Evolutionary conservation across 441 rosid genomes (phyloP), one percentile per base, ranked within the genome.

Genomic region (Melastoma candidum): DNA sequence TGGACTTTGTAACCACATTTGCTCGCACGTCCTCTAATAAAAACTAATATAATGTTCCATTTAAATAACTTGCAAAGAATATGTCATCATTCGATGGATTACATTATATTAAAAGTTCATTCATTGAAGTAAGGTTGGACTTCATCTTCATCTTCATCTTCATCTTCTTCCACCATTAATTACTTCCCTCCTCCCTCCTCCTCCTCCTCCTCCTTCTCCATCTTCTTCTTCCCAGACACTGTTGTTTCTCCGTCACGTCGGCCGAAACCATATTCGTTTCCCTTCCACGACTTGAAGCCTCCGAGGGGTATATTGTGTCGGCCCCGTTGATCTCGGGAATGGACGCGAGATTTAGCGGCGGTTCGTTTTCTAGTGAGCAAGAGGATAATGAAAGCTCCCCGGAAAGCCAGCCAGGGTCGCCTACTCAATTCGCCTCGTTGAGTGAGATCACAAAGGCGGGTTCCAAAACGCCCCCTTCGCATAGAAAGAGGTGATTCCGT

Each of bases 21-120:
- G 75, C 82, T 76, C 68, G 90, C 94, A 82, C 94, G 84, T 76
- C 87, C 80, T 74, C 1, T 44, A 27, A 68, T 80, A 74, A 81
- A 78, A 61, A 17, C 22, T 22, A 70, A 76, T 17, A 10, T 3
- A 29, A 17, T 17, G 22, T 44, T 44, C 41, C 46, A 29, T 26
- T 11, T 68, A 51, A 65, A 9, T 69, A 68, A 66, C 68, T 57
- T 73, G 80, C 75, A 64, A 48, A 17, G 22, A 63, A 32, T 11
- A 7, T 17, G 22, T 17, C 1, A 17, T 17, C 22, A 17, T 17
- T 17, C 22, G 22, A 17, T 17, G 22, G 22, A 17, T 17, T 17
- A 17, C 22, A 17, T 11, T 25, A 54, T 54, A 8, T 17, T 25
- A 25, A 25, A 24, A 27, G 1, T 25, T 1, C 22, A 0, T 27